Evolutionary conservation across 2,329 filamentous ascomycete genomes (phyloP).

Genomic region (Elsinoe fawcettii): DNA sequence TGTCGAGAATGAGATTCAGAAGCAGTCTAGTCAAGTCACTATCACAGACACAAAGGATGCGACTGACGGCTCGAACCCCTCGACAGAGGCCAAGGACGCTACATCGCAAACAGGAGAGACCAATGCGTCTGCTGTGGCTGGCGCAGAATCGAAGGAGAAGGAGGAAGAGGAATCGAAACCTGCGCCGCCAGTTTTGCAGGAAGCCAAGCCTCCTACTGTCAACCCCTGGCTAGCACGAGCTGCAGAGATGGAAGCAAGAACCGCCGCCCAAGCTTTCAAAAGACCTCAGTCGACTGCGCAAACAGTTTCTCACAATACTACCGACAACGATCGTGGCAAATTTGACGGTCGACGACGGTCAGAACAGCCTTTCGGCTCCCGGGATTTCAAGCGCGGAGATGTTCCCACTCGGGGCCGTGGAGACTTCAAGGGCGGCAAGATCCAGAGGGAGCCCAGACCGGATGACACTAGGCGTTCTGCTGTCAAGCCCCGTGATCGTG

Average conservation of each 20-base stretch:
- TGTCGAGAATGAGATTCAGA: background rate
- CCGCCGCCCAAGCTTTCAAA: conserved; percentile 24
- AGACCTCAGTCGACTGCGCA: background rate
- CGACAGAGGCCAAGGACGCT: conserved; percentile 22
- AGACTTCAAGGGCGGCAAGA: conserved; percentile 11
- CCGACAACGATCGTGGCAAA: conserved; percentile 6
- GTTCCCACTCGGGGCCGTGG: background rate
- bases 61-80: conserved; percentile 20
- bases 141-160: conserved; percentile 42
- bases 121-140: conserved; percentile 28
- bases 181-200: conserved; percentile 59
- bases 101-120: conserved; percentile 5
- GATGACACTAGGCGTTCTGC: conserved; percentile 14
- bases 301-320: conserved; percentile 5
- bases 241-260: conserved; percentile 54
- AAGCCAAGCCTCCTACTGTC: conserved; percentile 72
- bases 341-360: conserved; percentile 9
- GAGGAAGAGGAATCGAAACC: conserved; percentile 48
- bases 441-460: background rate
- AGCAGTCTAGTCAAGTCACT: background rate
- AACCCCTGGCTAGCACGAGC: conserved; percentile 83
- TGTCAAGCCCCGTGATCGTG: conserved; percentile 10
- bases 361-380: conserved; percentile 5
- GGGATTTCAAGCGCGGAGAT: conserved; percentile 12
- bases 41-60: conserved; percentile 8